Base-by-base conservation (phyloP, 148 eudicot genomes). In the Vaccinium macrocarpon region DNA sequence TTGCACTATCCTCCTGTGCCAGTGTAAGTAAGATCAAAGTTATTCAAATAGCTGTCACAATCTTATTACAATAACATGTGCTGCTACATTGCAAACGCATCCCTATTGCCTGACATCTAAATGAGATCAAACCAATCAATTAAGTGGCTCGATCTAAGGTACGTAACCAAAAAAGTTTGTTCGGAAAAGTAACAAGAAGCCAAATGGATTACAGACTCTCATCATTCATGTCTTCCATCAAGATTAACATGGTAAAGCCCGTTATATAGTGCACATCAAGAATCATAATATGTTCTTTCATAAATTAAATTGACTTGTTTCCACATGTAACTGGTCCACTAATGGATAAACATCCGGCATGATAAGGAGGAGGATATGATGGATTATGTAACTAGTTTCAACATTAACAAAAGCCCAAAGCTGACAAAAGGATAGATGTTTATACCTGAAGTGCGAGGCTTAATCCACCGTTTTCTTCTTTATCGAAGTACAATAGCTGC, bases 401-500 rank as follows among this genome's bases (percentile, higher is more conserved):
- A 83, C 53, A 59, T 27, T 29, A 74, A 35, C 53, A 46, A 56
- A 73, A 59, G 18, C 57, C 14, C 38, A 38, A 27, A 51, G 38
- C 19, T 78, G n/a, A 66, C 27, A 70, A 42, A 35, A 38, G 32
- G 52, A 42, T 1, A n/a, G 59, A 49, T 21, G 49, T 80, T 5
- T 50, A 48, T 88, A 94, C 99, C 99, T 97, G 99, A 79, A 97
- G 89, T 57, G 98, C 94, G 88, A 97, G 97, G 88, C 92, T 91
- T 84, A 95, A 87, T 79, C 99, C 98, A 83, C 97, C 97, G 62
- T 91, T 95, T 66, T 91, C 97, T 82, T 92, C 98, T 66, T 87
- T 90, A 78, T 97, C 99, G 83, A 97, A 95, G 87, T 93, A 93
- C 89, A 97, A 86, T 32, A 97, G 91, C 98, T 97, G 97, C 87